Evolutionary conservation across 192 early-diverging fungal genomes (phyloP).

Genomic region (Coemansia sp.): DNA sequence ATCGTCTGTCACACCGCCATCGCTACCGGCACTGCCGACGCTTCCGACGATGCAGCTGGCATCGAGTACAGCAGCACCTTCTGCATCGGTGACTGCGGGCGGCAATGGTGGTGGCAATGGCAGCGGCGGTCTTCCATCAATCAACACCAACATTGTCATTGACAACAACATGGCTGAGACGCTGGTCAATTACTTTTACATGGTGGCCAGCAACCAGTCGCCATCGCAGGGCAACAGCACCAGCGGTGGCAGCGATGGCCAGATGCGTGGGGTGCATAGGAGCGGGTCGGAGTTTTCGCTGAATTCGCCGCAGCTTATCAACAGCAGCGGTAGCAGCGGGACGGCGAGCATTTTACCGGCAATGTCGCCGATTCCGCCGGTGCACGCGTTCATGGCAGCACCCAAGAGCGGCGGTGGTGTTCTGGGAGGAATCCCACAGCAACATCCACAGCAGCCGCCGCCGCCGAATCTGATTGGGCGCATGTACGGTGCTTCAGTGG

Average conservation of each 20-base stretch:
- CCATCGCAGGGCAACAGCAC: too few relatives aligned
- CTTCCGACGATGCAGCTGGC: neutral
- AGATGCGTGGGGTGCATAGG: constrained; percentile 13
- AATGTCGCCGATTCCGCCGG: too few relatives aligned
- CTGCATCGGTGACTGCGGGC: too few relatives aligned
- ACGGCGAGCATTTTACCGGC: too few relatives aligned
- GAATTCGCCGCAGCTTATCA: constrained; percentile 14
- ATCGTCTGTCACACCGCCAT: too few relatives aligned
- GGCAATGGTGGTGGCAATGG: too few relatives aligned
- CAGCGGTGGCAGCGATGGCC: constrained; percentile 1
- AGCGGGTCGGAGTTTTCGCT: constrained; percentile 12
- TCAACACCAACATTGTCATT: constrained; percentile 49
- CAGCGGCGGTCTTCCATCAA: constrained; percentile 8
- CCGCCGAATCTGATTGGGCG: constrained; percentile 10
- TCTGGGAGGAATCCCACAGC: too few relatives aligned
- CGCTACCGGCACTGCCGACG: neutral
- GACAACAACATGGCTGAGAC: constrained; percentile 53
- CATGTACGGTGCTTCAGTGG: constrained; percentile 20
- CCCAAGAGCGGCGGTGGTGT: neutral
- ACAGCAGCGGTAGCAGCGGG: constrained; percentile 1
- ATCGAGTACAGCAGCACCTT: constrained; percentile 1
- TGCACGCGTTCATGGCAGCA: constrained; percentile 11
- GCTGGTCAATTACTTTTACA: constrained; percentile 50
- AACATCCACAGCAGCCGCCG: constrained; percentile 3
- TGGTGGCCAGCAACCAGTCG: constrained; percentile 42